Evolutionary conservation across 2,329 filamentous ascomycete genomes (phyloP).

Genomic region (Bertia moriformis): DNA sequence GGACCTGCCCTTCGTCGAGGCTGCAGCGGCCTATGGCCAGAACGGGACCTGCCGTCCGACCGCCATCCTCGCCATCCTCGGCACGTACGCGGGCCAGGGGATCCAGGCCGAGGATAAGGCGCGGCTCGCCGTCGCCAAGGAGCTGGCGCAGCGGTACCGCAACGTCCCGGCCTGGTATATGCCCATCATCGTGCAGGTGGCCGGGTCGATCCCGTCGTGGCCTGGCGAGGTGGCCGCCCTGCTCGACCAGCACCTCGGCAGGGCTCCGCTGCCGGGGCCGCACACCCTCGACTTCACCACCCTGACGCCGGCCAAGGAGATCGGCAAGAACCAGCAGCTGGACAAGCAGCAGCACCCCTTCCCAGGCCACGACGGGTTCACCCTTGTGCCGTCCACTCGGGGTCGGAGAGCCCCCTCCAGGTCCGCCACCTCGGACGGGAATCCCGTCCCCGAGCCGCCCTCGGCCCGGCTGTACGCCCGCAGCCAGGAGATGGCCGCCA

Average conservation of each 20-base stretch:
- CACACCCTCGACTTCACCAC: no score
- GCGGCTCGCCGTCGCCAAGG: slow-evolving; percentile 13
- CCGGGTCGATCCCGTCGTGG: slow-evolving; percentile 15
- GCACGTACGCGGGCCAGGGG: slow-evolving; percentile 23
- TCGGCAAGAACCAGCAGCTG: no score
- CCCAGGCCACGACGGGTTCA: no score
- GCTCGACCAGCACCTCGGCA: slow-evolving; percentile 25
- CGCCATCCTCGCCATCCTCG: slow-evolving; percentile 24
- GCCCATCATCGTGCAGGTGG: slow-evolving; percentile 23
- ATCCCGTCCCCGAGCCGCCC: no score
- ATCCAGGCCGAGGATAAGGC: slow-evolving; percentile 15
- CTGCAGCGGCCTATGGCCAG: slow-evolving; percentile 22
- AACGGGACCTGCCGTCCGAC: slow-evolving; percentile 21
- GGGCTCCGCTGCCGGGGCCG: slow-evolving; percentile 18
- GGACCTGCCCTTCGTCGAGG: slow-evolving; percentile 22
- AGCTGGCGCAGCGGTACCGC: slow-evolving; percentile 20
- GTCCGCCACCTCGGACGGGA: no score
- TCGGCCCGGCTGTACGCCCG: slow-evolving; percentile 10
- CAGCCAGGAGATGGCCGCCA: slow-evolving; percentile 12
- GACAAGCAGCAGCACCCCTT: no score
- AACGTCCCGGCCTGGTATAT: slow-evolving; percentile 28
- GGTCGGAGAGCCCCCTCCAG: no score
- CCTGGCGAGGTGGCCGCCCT: slow-evolving; percentile 24
- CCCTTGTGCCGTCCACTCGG: no score
- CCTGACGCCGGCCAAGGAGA: no score